Conservation (phyloP, 768 basidiomycete species). For the Cystobasidiopsis lactophilus region DNA sequence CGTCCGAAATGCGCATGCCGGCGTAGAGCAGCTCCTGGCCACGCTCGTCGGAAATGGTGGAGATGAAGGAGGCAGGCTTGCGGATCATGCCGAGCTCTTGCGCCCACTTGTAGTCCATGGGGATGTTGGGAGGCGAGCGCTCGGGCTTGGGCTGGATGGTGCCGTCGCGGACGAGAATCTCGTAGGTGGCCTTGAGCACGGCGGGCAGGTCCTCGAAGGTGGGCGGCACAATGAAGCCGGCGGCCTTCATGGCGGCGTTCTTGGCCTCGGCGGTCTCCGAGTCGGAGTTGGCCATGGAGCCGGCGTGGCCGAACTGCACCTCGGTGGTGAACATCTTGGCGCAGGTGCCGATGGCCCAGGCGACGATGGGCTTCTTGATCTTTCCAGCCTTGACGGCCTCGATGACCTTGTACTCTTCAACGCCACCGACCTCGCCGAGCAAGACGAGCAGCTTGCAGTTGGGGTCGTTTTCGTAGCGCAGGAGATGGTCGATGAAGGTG, state of each 20-base stretch:
- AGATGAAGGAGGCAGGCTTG: constrained; percentile 92
- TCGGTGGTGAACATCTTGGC: constrained; percentile 99
- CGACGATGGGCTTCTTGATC: constrained; percentile 97
- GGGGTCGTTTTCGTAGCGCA: constrained; percentile 90
- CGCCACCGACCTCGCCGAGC: constrained; percentile 93
- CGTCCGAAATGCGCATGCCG: constrained; percentile 95
- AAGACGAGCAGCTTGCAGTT: constrained; percentile 98
- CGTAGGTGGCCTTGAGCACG: constrained; percentile 65
- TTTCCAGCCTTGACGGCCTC: constrained; percentile 78
- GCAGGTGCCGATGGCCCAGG: constrained; percentile 98
- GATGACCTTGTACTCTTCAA: constrained; percentile 97
- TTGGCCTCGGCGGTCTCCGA: constrained; percentile 95
- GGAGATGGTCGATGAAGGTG: constrained; percentile 95
- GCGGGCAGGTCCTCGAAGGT: constrained; percentile 90
- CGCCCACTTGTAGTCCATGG: constrained; percentile 99
- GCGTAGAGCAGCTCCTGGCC: constrained; percentile 96
- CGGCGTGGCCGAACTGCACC: constrained; percentile 98
- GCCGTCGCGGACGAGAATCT: constrained; percentile 49
- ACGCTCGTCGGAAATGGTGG: constrained; percentile 96
- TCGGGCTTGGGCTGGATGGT: constrained; percentile 48
- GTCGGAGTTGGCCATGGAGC: constrained; percentile 92
- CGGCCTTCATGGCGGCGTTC: constrained; percentile 81
- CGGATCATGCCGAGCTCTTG: constrained; percentile 94
- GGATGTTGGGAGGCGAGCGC: constrained; percentile 78
- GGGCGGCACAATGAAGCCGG: constrained; percentile 87